Evolutionary conservation across 2,329 filamentous ascomycete species (phyloP), one percentile per base, ranked within the genome.

Genomic region (Colletotrichum sp.): DNA sequence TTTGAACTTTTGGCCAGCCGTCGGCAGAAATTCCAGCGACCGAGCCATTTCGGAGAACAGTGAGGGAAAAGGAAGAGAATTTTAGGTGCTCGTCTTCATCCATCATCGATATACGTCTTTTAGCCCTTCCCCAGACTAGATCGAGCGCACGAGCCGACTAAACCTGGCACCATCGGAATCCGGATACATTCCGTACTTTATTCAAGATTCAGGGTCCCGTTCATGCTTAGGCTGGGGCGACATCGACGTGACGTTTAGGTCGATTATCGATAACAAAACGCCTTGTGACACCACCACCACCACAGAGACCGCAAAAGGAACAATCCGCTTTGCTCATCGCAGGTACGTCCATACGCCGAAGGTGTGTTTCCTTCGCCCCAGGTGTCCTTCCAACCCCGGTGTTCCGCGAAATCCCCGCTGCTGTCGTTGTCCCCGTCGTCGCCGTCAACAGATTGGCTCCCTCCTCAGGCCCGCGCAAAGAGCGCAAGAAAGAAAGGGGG

Each of bases 181-280:
- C 67, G 55, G 52, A 27, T 69, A 68, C 39, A 30, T 52, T 52
- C 44, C 44, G 44, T 52, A 52, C 44, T 52, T 68, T 55, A 49
- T 27, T 30, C 34, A 29, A 59, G 32, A 65, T 69, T 39, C 70
- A 64, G 70, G 70, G 73, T 68, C 64, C 57, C 16, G 63, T 76
- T 76, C 74, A 59, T 73, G 73, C 57, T 59, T 34, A 71, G 59
- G 64, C 69, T 57, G 57, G 34, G 68, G 73, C 63, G 69, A 49
- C 65, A 64, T 64, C 16, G 32, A 73, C 57, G 63, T 76, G 70
- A 73, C 71, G 63, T 73, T 65, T 69, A 29, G 64, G 30, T 64
- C 61, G 32, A 34, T 64, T 61, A 19, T n/a, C 57, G 25, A 61
- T 32, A 32, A 32, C 27, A n/a, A 61, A 11, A 61, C 57, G 27